A percentile compares a stretch with the other conserved stretches of the same genome.
phyloP scores from a whole-genome alignment of 2,329 filamentous ascomycete genomes.

The Xylaria sp. region DNA sequence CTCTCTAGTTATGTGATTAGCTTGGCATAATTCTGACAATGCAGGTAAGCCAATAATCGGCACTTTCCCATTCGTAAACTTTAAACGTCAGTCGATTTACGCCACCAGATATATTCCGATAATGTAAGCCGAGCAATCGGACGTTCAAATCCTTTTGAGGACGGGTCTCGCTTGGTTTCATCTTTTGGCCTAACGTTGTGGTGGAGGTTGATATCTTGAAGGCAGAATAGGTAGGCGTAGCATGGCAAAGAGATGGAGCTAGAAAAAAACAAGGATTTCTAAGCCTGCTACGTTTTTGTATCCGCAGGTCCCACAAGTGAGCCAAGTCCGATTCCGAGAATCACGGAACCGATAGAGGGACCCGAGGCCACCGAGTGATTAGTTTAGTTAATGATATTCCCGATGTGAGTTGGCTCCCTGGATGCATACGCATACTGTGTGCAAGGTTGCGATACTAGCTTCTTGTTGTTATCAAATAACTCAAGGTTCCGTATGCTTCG shows the following conservation, averaged over 20 bases:
- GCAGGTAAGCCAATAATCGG: neutral
- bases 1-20: neutral
- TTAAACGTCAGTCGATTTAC: neutral
- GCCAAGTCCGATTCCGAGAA: neutral
- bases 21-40: neutral
- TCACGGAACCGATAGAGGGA: neutral
- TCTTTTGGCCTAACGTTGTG: neutral
- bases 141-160: neutral
- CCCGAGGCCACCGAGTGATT: neutral
- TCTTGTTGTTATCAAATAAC: neutral
- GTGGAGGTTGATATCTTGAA: neutral
- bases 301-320: neutral
- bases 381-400: neutral
- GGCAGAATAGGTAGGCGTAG: neutral
- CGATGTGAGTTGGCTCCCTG: neutral
- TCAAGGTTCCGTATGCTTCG: neutral
- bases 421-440: neutral
- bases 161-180: no score
- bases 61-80: neutral
- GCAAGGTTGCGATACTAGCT: neutral
- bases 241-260: neutral
- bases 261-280: neutral
- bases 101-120: neutral
- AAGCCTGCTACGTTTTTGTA: neutral
- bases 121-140: neutral